Evolutionary conservation across 1,284 basidiomycete species (phyloP), one percentile per base, ranked within the genome.

Genomic region (Leccinum fallax): DNA sequence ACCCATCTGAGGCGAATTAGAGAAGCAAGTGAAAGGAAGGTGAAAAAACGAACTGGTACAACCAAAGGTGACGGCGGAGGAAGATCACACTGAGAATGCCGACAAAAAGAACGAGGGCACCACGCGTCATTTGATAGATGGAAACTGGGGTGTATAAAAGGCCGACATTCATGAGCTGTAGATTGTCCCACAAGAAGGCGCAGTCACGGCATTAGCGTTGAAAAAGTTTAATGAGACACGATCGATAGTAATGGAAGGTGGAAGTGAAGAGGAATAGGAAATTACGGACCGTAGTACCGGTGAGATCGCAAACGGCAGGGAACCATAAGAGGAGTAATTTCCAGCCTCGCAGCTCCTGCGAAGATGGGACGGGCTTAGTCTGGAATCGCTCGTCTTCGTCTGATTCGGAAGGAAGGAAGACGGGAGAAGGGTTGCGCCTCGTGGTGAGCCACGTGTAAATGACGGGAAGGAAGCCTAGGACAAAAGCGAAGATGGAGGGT

Each of bases 71-170:
- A 66, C 95, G 87, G 60, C 86, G 86, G 61, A 99, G 87, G 82
- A 99, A 99, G 65, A 96, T 77, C 71, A 99, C 95, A 59, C 91
- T 94, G 67, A 98, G 86, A 60, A 95, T 76, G 43, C 95, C 97
- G 65, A 99, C 97, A 80, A 97, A 99, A 58, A 99, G 86, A 58
- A 99, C 97, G 61, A 99, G 87, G 13, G 96, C 94, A 49, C 97
- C 97, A 65, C 97, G 88, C 48, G 93, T 94, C 97, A 98, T 98
- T 80, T 97, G 97, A 82, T 94, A 98, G 70, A 99, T 95, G 57
- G 95, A 97, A 51, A 98, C 97, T 26, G 96, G 96, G 2, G 94
- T 97, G 76, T 97, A 94, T 55, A 98, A 85, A 58, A 98, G 84
- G 61, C 95, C 96, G 68, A 96, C 83, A 71, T 97, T 97, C 96